phyloP scores from a whole-genome alignment of 1,284 basidiomycete species.

The Macrocystidia cucumis region DNA sequence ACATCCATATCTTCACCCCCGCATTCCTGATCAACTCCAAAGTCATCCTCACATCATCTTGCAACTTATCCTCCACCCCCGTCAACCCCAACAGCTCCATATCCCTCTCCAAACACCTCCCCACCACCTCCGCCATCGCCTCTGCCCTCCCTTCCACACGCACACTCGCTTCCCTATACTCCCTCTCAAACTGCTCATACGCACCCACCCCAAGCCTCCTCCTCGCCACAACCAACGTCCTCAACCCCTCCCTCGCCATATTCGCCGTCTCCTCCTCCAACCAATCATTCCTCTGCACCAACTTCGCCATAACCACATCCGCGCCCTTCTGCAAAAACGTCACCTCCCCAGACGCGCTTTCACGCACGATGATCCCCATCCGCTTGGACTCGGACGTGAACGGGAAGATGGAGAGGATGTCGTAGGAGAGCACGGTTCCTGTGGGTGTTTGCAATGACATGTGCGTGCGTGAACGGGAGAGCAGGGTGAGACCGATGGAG shows the following conservation, averaged over 20 bases:
- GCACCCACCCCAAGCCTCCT: conserved; percentile 67
- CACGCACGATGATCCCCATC: conserved; percentile 96
- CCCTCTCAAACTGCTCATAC: conserved; percentile 70
- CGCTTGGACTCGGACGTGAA: conserved; percentile 98
- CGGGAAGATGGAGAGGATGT: conserved; percentile 93
- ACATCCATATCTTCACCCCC: conserved; percentile 99
- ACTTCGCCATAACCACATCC: conserved; percentile 92
- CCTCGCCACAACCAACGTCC: conserved; percentile 89
- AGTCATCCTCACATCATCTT: conserved; percentile 94
- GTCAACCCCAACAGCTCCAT: conserved; percentile 91
- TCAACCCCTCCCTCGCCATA: conserved; percentile 95
- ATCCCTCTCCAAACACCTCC: conserved; percentile 79
- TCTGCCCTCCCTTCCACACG: conserved; percentile 76
- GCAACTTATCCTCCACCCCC: conserved; percentile 97
- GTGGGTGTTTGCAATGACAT: conserved; percentile 75
- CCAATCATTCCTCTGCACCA: conserved; percentile 98
- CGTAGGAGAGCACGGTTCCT: conserved; percentile 62
- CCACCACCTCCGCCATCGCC: conserved; percentile 71
- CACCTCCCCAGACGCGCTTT: conserved; percentile 68
- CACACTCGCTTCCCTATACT: conserved; percentile 76
- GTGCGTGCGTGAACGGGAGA: conserved; percentile 80
- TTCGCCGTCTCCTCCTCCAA: conserved; percentile 98
- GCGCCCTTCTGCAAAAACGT: conserved; percentile 96
- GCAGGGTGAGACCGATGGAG: conserved; percentile 86
- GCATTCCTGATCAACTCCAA: conserved; percentile 92